Conservation (phyloP, 2,329 filamentous ascomycete genomes). For the Elsinoe ampelina region DNA sequence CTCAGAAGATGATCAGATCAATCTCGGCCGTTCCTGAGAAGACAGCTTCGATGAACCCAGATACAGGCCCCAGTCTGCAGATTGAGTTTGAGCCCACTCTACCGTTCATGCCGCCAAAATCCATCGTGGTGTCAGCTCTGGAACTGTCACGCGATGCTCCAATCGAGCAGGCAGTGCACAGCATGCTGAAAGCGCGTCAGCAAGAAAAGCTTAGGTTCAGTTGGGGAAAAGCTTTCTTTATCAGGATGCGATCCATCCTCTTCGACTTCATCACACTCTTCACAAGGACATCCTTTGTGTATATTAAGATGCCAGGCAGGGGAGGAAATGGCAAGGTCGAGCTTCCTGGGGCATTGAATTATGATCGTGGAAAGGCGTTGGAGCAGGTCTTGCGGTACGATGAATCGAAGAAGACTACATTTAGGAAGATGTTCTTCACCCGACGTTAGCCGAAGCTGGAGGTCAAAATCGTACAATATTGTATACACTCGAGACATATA, state of each 20-base stretch:
- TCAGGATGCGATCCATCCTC: neutral
- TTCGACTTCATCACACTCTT: conserved; percentile 8
- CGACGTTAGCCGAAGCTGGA: neutral
- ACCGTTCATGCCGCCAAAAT: neutral
- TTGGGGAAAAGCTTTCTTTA: conserved; percentile 11
- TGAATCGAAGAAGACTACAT: conserved; percentile 7
- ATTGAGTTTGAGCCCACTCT: conserved; percentile 6
- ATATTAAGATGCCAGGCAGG: neutral
- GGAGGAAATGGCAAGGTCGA: conserved; percentile 8
- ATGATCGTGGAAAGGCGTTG: conserved; percentile 1
- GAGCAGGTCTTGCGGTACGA: conserved; percentile 2
- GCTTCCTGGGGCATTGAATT: conserved; percentile 4
- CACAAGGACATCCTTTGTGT: conserved; percentile 9
- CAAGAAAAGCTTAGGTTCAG: conserved; percentile 6
- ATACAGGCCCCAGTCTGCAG: neutral
- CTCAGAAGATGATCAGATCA: conserved; percentile 10
- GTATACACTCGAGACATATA: neutral
- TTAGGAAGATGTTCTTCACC: conserved; percentile 9
- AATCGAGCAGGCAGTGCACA: neutral
- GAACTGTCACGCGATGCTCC: conserved; percentile 4
- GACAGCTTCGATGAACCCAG: neutral
- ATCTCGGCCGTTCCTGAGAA: conserved; percentile 10
- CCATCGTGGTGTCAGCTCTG: neutral
- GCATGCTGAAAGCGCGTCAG: neutral
- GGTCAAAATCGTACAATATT: too few species aligned